These are phyloP conservation scores for Hamamelis virginiana DNA, from an alignment of 164 flowering plant species.

Conservation along the genomic window DNA sequence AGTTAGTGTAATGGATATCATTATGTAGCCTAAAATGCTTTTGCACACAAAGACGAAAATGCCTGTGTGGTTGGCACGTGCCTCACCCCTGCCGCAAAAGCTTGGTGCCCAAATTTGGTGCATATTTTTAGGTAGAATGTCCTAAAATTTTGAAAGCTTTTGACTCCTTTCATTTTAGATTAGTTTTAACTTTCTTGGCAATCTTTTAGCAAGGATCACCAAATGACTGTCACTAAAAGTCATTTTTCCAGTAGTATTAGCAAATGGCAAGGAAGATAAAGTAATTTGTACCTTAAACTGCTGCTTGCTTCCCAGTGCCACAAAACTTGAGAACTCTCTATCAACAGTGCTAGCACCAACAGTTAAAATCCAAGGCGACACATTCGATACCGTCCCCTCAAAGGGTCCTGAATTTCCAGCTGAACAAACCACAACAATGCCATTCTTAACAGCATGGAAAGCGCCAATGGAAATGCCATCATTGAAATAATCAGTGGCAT, in stretches of 20 bases:
- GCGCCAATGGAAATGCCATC: conserved; percentile 60
- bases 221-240: too few species aligned
- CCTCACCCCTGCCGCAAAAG: too few species aligned
- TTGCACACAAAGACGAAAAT: too few species aligned
- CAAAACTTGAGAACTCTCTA: conserved; percentile 37
- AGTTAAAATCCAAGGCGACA: conserved; percentile 67
- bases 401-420: conserved; percentile 67
- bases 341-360: conserved; percentile 76
- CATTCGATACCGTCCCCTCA: conserved; percentile 37
- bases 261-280: too few species aligned
- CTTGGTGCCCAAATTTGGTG: too few species aligned
- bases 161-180: too few species aligned
- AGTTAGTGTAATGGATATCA: not conserved
- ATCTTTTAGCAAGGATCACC: too few species aligned
- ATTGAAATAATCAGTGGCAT: conserved; percentile 27
- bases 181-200: too few species aligned
- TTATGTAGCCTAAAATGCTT: not conserved
- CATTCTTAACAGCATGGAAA: conserved; percentile 62
- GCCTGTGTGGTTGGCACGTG: too few species aligned
- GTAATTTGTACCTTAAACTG: conserved; percentile 22
- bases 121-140: too few species aligned
- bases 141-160: too few species aligned
- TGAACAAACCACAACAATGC: conserved; percentile 51
- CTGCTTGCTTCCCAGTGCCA: conserved; percentile 43
- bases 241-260: too few species aligned